phyloP scores from a whole-genome alignment of 2,329 filamentous ascomycete genomes.

The Botrytis paeoniae region DNA sequence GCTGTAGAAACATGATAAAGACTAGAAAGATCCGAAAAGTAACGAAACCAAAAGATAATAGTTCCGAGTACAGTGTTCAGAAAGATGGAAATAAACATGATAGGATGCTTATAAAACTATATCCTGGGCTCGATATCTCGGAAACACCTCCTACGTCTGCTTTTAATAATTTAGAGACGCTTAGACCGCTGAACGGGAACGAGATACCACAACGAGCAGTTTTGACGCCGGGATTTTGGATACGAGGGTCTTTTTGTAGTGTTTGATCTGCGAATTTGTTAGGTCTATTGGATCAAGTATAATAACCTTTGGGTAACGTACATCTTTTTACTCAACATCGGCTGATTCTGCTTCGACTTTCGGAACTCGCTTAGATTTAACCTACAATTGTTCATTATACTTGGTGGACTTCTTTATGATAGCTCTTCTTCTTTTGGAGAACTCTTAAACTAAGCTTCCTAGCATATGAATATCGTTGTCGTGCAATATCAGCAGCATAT shows the following conservation, averaged over 20 bases:
- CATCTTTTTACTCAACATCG: neutral
- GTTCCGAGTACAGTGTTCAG: no score
- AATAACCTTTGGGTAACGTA: neutral
- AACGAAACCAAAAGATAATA: neutral
- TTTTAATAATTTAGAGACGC: neutral
- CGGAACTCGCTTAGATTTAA: neutral
- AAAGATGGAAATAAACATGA: neutral
- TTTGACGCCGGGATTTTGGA: neutral
- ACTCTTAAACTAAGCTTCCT: neutral
- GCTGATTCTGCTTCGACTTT: neutral
- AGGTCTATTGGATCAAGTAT: neutral
- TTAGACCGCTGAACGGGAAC: no score
- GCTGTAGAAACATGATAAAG: neutral
- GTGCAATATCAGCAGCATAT: neutral
- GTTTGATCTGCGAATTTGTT: neutral
- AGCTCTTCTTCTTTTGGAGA: neutral
- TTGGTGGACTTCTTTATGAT: neutral
- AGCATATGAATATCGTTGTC: neutral
- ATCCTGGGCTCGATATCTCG: neutral
- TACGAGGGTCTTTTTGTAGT: no score
- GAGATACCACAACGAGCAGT: neutral
- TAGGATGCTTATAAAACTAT: no score
- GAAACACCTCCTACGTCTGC: no score
- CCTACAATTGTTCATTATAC: neutral
- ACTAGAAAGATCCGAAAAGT: neutral